Base-by-base conservation (phyloP, 2,329 filamentous ascomycete genomes). In the Sclerotinia sclerotiorum region DNA sequence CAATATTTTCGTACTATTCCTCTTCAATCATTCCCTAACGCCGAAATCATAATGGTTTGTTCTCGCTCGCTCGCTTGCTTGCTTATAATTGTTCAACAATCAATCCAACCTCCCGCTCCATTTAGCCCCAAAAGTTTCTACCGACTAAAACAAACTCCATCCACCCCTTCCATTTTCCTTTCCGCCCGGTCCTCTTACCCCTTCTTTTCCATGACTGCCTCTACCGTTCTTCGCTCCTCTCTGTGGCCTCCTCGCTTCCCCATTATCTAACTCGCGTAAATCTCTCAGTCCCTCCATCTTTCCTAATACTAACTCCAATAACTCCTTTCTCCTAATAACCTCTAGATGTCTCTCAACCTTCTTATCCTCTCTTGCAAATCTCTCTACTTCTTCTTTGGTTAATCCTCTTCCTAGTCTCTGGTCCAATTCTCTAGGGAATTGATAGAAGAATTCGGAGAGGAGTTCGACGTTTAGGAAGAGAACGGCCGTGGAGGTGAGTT, bases 401-500 rank as follows among this genome's bases (percentile, higher is more conserved):
- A 97, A 84, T 74, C 93, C 90, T 35, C 93, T 88, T 57, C 94
- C 93, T 15, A 99, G 88, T 46, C 94, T 88, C 69, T 90, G 82
- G 78, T 99, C 95, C 17, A 99, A 86, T 78, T 97, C 93, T 51
- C 95, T 87, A 0, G 95, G 95, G 80, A 99, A 99, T 77, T 95
- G 93, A 81, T 97, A 97, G 82, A 97, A 97, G 79, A 98, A 99
- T 77, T 99, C 97, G 2, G 92, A 94, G 24, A 99, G 86, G 27
- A 99, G 85, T 81, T 99, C 96, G 15, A 98, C 95, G 76, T 99
- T 97, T 42, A 99, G 86, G 84, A 99, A 99, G 0, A 99, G 87
- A 11, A 99, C 95, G 2, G 95, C 94, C 0, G 95, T 99, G 1
- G 93, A 90, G 3, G 94, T 96, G 61, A 99, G 86, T 80, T 98